Evolutionary conservation across 345 rosid genomes (phyloP), one percentile per base, ranked within the genome.

Genomic region (Carallia brachiata): DNA sequence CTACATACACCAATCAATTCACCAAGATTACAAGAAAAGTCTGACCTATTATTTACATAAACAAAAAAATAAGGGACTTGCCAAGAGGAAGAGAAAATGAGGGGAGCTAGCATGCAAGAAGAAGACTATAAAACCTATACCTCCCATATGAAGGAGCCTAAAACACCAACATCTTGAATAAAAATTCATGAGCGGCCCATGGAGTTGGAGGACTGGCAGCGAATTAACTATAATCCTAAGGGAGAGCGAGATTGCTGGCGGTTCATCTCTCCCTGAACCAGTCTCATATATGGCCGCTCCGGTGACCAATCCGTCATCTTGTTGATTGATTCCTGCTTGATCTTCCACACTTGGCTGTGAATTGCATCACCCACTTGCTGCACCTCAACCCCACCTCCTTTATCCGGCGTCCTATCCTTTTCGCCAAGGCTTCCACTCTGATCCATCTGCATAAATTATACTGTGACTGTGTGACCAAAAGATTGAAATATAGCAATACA

Each of bases 241-340:
- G 62, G 62, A 59, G 62, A 59, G 62, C 62, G 62, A 59, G 62
- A 59, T 4, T n/a, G 36, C 36, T 59, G 62, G 5, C 39, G 62
- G 62, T 13, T 40, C 48, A 40, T 10, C 48, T 32, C 39, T 28
- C 39, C 31, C 15, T 31, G 62, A 2, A 31, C 62, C 6, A 39
- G 19, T 59, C 62, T 28, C 31, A 16, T 28, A 37, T 59, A 37
- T 12, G 59, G 59, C 59, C 13, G 31, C 30, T 31, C 59, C 19
- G 36, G 39, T 7, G 17, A 32, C 62, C 62, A 59, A 59, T 59
- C 62, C 36, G 6, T 15, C 39, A 32, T 59, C 7, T 28, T 59
- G 7, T 9, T 27, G 62, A 8, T 59, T 59, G 62, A 59, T 59
- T 59, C 62, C 31, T 59, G 62, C 39, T 59, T 59, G 27, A 59